Base-by-base conservation (phyloP, 495 filamentous ascomycete species). In the Aspergillus incahuasiensis region DNA sequence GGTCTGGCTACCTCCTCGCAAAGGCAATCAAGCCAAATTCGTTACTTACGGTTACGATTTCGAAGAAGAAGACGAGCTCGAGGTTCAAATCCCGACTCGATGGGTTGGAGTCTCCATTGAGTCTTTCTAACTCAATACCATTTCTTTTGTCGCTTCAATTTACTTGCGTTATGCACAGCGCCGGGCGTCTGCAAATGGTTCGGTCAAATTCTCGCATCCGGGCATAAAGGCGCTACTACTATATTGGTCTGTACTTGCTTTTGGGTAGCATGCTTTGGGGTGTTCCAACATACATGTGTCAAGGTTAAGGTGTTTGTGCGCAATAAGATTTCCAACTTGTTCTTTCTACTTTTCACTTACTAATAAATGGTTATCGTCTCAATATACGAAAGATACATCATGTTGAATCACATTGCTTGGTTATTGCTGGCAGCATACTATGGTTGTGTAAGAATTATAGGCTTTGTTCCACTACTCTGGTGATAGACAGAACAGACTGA, bases 1-100 rank as follows among this genome's bases (percentile, higher is more conserved):
- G 56, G 84, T 94, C 69, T 90, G 89, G 70, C 74, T 98, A n/a
- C 92, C 92, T 35, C 90, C 94, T 19, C 80, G 94, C 63, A 88
- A 88, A 57, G 68, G 56, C 28, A 71, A 51, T 39, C 62, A 58
- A 21, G 35, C 46, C 16, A 58, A 58, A 11, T 34, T 21, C 56
- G 18, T 54, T 57, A 55, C 64, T 34, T 66, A 64, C 43, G 61
- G 64, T 42, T 63, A 63, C 52, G 70, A 69, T 40, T 63, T 62
- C 51, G 70, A 69, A 50, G 67, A 71, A 18, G 66, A 71, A 44
- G 63, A 70, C 12, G 68, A 73, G n/a, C 63, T 62, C 53, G 68
- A 63, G 51, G 48, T 63, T 48, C 52, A 67, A 22, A 57, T 76
- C 35, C 75, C 75, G 3, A 61, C 66, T 6, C 64, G 75, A 12